Evolutionary conservation across 2,329 filamentous ascomycete species (phyloP).

Genomic region (Cyphellophora attinorum): DNA sequence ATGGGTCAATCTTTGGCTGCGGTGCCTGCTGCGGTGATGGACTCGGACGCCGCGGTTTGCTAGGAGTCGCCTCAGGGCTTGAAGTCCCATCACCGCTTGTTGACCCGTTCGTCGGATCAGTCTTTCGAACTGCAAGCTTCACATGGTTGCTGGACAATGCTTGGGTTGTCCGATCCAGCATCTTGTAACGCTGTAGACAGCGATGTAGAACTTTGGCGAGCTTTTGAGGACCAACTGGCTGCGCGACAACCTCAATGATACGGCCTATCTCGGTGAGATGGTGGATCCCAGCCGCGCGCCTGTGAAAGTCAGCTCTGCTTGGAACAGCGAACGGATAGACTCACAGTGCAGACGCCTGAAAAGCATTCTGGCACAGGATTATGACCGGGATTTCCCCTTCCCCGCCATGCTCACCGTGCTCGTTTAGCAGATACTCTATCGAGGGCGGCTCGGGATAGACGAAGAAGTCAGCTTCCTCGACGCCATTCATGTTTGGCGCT

Average conservation of each 20-base stretch:
- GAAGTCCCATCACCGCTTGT: too few species aligned
- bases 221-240: conserved; percentile 32
- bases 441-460: conserved; percentile 18
- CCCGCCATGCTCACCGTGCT: conserved; percentile 21
- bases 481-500: conserved; percentile 3
- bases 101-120: not conserved
- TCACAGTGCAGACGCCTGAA: conserved; percentile 25
- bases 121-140: not conserved
- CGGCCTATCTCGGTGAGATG: conserved; percentile 19
- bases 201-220: conserved; percentile 25
- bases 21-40: not conserved
- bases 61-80: too few species aligned
- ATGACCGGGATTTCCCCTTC: conserved; percentile 23
- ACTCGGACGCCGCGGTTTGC: not conserved
- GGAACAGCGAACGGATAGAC: too few species aligned
- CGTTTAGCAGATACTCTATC: conserved; percentile 27
- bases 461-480: conserved; percentile 12
- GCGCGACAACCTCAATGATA: conserved; percentile 28
- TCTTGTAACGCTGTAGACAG: conserved; percentile 14
- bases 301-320: too few species aligned
- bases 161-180: conserved; percentile 3
- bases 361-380: conserved; percentile 26
- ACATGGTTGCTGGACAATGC: not conserved
- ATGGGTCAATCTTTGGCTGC: not conserved
- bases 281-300: conserved; percentile 19